Conservation (phyloP, 768 basidiomycete species). For the Boletus eberwhitei region DNA sequence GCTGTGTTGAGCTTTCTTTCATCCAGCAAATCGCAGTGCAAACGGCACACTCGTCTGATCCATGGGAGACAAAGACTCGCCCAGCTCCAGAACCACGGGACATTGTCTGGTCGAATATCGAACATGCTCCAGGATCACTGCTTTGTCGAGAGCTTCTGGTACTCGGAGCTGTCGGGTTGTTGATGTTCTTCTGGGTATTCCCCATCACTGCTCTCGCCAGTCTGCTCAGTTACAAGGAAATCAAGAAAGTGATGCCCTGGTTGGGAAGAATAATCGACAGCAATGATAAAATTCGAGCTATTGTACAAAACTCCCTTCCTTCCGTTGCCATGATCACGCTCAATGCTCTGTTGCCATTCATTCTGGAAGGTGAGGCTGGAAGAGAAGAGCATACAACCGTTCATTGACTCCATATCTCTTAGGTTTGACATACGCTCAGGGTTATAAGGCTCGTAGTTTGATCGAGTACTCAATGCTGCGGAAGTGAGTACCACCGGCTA, state of each 20-base stretch:
- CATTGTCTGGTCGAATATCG: slow-evolving; percentile 91
- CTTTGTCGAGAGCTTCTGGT: slow-evolving; percentile 72
- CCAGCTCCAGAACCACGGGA: slow-evolving; percentile 93
- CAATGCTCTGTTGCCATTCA: slow-evolving; percentile 85
- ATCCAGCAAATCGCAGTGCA: slow-evolving; percentile 84
- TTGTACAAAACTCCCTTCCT: slow-evolving; percentile 94
- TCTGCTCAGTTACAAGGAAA: slow-evolving; percentile 88
- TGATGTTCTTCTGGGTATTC: slow-evolving; percentile 90
- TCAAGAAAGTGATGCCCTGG: slow-evolving; percentile 88
- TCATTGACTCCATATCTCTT: slow-evolving; percentile 29
- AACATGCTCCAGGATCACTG: slow-evolving; percentile 54
- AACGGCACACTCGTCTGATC: slow-evolving; percentile 69
- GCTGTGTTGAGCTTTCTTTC: background rate
- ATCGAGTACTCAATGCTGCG: slow-evolving; percentile 89
- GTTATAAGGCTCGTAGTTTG: slow-evolving; percentile 85
- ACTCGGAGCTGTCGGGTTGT: slow-evolving; percentile 58
- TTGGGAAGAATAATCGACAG: slow-evolving; percentile 80
- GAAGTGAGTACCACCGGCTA: slow-evolving; percentile 54
- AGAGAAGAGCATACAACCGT: background rate
- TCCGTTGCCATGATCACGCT: slow-evolving; percentile 86
- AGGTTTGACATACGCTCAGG: slow-evolving; percentile 82
- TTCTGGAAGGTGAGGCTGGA: slow-evolving; percentile 68
- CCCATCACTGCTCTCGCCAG: slow-evolving; percentile 86
- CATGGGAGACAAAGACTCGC: slow-evolving; percentile 61
- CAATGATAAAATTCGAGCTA: slow-evolving; percentile 73